A percentile compares a stretch with the other conserved stretches of the same genome.
Conservation (phyloP, 192 early-diverging fungal genomes). For the Coemansia umbellata region DNA sequence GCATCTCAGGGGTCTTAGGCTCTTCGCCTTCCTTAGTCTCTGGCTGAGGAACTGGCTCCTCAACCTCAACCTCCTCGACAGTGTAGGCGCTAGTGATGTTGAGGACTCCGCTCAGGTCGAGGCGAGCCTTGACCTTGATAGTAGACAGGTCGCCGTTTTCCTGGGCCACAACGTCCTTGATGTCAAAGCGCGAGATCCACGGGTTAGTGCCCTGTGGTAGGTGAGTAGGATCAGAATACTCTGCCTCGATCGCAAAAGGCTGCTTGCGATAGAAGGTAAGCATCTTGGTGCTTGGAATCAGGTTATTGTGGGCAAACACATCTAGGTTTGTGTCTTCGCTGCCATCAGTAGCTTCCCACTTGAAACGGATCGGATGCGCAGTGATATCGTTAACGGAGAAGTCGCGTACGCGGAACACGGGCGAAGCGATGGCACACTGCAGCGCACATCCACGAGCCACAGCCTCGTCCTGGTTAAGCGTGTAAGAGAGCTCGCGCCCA, state of each 20-base stretch:
- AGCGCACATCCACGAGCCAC: constrained; percentile 93
- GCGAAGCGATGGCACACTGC: constrained; percentile 95
- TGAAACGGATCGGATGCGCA: constrained; percentile 82
- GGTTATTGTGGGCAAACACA: constrained; percentile 83
- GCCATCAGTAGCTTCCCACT: constrained; percentile 64
- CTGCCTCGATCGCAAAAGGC: constrained; percentile 77
- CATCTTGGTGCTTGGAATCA: constrained; percentile 85
- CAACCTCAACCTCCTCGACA: constrained; percentile 83
- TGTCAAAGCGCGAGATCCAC: constrained; percentile 79
- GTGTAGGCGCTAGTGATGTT: constrained; percentile 79
- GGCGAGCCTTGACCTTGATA: constrained; percentile 87
- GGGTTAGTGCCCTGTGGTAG: constrained; percentile 75
- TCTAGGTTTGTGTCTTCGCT: constrained; percentile 78
- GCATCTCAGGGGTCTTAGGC: constrained; percentile 52
- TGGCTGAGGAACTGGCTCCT: constrained; percentile 64
- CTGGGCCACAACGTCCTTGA: constrained; percentile 74
- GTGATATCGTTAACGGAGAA: constrained; percentile 90
- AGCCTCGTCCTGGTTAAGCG: constrained; percentile 97
- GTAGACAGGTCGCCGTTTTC: constrained; percentile 65
- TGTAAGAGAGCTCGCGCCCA: constrained; percentile 81
- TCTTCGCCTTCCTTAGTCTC: constrained; percentile 60
- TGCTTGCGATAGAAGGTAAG: constrained; percentile 88
- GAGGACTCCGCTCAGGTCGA: constrained; percentile 82
- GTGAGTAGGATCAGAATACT: constrained; percentile 64
- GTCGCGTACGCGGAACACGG: constrained; percentile 97